These are phyloP conservation scores for Cyclotella choctawhatcheeana DNA, from an alignment of 108 stramenopile species.

Conservation along the genomic window DNA sequence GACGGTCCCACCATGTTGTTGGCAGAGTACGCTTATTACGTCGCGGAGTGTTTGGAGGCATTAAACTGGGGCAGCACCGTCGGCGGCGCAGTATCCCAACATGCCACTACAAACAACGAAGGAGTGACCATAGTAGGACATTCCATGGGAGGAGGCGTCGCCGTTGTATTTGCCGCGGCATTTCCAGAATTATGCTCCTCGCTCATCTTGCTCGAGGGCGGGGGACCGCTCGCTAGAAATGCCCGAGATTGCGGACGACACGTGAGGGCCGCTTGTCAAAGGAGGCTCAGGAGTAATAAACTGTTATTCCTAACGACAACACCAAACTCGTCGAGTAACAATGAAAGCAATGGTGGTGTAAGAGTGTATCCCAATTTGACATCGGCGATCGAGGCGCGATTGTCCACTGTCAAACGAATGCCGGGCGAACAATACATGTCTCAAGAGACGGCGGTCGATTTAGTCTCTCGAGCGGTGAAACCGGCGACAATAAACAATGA, in stretches of 20 bases:
- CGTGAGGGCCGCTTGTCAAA: conserved; percentile 46
- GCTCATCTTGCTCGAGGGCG: conserved; percentile 71
- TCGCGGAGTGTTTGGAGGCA: conserved; percentile 48
- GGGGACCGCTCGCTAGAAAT: conserved; percentile 60
- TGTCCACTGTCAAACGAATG: conserved; percentile 64
- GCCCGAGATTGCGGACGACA: conserved; percentile 55
- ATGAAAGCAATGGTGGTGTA: neutral
- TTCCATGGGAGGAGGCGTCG: conserved; percentile 73
- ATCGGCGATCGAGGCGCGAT: conserved; percentile 56
- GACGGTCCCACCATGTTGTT: conserved; percentile 57
- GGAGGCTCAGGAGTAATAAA: conserved; percentile 46
- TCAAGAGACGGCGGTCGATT: conserved; percentile 62
- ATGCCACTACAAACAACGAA: conserved; percentile 1
- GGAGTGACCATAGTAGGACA: conserved; percentile 69
- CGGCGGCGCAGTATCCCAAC: no score
- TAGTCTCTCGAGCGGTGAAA: conserved; percentile 67
- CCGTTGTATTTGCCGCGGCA: conserved; percentile 56
- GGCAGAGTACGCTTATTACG: conserved; percentile 68
- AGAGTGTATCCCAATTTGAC: conserved; percentile 43
- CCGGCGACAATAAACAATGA: no score
- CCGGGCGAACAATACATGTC: conserved; percentile 83
- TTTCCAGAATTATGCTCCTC: conserved; percentile 67
- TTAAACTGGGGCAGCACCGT: conserved; percentile 55
- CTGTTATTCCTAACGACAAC: no score
- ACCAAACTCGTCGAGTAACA: conserved; percentile 11